Conservation (phyloP, 805 yeast species). For the Pichia scutulata region DNA sequence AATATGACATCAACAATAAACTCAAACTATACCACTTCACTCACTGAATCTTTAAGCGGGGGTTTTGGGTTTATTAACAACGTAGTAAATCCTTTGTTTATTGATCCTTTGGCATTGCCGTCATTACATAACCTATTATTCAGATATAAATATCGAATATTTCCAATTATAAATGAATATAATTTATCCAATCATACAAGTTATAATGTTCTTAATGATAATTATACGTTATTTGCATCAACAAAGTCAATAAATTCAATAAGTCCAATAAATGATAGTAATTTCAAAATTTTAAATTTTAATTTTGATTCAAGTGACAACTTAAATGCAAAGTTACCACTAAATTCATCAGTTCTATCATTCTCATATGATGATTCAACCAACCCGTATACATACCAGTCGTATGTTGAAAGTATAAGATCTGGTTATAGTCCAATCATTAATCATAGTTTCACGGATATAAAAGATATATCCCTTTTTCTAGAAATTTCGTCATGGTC, state of each 20-base stretch:
- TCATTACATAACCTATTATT: constrained; percentile 26
- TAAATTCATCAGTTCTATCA: constrained; percentile 5
- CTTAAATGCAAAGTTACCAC: not conserved
- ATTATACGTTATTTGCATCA: constrained; percentile 3
- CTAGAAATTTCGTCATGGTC: constrained; percentile 53
- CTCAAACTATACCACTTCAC: constrained; percentile 4
- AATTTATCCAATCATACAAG: constrained; percentile 24
- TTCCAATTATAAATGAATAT: constrained; percentile 30
- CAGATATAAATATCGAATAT: constrained; percentile 27
- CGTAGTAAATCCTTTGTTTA: constrained; percentile 1
- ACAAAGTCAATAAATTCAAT: not conserved
- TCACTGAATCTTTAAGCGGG: constrained; percentile 6
- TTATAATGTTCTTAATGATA: constrained; percentile 19
- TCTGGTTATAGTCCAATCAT: constrained; percentile 68
- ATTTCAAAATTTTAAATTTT: not conserved
- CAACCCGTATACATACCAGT: constrained; percentile 30
- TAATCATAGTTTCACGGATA: constrained; percentile 28
- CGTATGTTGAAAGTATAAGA: constrained; percentile 33
- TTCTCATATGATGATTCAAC: constrained; percentile 32
- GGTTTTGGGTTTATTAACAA: constrained; percentile 1
- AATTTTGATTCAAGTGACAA: not conserved
- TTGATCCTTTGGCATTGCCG: constrained; percentile 4
- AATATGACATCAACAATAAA: constrained; percentile 1
- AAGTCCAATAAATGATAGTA: not conserved
- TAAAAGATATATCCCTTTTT: constrained; percentile 26